These are phyloP conservation scores for Epicoccum sorghinum DNA, from an alignment of 2,329 filamentous ascomycete genomes.

Conservation along the genomic window DNA sequence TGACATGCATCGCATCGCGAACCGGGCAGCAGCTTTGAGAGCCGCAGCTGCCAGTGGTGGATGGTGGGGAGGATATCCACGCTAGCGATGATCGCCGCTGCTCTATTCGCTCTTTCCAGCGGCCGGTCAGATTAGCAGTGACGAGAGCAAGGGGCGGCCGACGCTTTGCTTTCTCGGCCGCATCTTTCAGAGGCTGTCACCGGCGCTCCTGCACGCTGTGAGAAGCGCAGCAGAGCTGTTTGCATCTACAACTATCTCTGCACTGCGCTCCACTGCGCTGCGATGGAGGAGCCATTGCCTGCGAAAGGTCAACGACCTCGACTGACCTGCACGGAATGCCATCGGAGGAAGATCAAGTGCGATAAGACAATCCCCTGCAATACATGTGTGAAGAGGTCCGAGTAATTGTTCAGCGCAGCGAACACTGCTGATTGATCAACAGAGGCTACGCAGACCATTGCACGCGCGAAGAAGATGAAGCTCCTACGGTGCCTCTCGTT, in stretches of 20 bases:
- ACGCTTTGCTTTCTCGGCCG: too few relatives aligned
- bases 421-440: background rate
- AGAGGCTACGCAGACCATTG: slow-evolving; percentile 2
- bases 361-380: slow-evolving; percentile 51
- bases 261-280: background rate
- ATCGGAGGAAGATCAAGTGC: slow-evolving; percentile 47
- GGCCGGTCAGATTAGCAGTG: too few relatives aligned
- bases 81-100: too few relatives aligned
- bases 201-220: too few relatives aligned
- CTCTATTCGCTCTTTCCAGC: too few relatives aligned
- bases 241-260: too few relatives aligned
- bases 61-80: background rate
- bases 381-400: slow-evolving; percentile 46
- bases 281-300: slow-evolving; percentile 14
- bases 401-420: too few relatives aligned
- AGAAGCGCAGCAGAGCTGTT: too few relatives aligned
- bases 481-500: background rate
- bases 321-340: slow-evolving; percentile 40
- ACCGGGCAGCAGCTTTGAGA: too few relatives aligned
- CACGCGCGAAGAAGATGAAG: background rate
- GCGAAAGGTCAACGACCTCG: slow-evolving; percentile 20
- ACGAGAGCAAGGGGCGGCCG: too few relatives aligned
- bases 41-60: background rate
- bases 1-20: background rate
- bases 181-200: too few relatives aligned